These are phyloP conservation scores for Omphalea diandra DNA, from an alignment of 441 rosid genomes.

Conservation along the genomic window DNA sequence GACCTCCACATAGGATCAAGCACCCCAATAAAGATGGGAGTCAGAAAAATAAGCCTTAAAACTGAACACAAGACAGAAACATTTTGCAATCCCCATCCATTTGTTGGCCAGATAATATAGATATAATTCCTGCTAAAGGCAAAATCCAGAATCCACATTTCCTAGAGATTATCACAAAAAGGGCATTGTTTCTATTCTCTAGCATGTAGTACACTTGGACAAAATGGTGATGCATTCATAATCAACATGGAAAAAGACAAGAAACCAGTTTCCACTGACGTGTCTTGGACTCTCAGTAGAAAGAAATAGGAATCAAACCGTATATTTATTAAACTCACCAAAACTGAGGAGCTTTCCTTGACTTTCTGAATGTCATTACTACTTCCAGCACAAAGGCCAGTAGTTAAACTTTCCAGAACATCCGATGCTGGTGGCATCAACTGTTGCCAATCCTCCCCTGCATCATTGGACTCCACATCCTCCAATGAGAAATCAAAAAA, in stretches of 20 bases:
- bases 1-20: not conserved
- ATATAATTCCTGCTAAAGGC: not conserved
- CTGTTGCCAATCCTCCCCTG: slow-evolving; percentile 43
- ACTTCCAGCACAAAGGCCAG: slow-evolving; percentile 28
- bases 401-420: slow-evolving; percentile 40
- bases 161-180: not conserved
- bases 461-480: slow-evolving; percentile 45
- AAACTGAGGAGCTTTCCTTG: slow-evolving; percentile 18
- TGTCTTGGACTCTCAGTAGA: too few relatives aligned
- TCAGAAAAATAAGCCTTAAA: not conserved
- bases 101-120: not conserved
- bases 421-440: slow-evolving; percentile 64
- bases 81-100: not conserved
- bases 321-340: slow-evolving; percentile 34
- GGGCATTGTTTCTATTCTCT: not conserved
- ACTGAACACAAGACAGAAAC: not conserved
- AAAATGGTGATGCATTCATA: not conserved
- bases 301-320: too few relatives aligned
- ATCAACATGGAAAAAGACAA: not conserved
- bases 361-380: slow-evolving; percentile 13
- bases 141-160: not conserved
- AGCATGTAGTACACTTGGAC: not conserved
- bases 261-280: not conserved
- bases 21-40: not conserved
- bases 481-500: slow-evolving; percentile 56